Base-by-base conservation (phyloP, 116 monocot species). In the Phalaenopsis hybrid region DNA sequence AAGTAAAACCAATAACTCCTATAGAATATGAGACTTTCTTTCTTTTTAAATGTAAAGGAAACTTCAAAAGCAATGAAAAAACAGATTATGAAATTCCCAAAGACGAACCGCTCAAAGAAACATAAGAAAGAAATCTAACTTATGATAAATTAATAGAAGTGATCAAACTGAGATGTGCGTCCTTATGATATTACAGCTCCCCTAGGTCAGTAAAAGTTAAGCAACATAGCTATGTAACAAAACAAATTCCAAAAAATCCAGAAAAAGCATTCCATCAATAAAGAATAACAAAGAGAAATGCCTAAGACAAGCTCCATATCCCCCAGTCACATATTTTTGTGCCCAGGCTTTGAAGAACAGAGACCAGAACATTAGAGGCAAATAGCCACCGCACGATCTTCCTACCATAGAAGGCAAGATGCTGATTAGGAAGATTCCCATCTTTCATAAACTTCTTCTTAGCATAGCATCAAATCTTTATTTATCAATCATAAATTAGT, bases 381-480 rank as follows among this genome's bases (percentile, higher is more conserved):
- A 95, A 93, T 58, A 99, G 88, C 72, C 86, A 86, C 63, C 93
- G 85, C 99, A 99, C 95, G 44, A 95, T 95, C 91, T 99, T 95
- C 76, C 99, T 84, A 0, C 99, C 99, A 50, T 99, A 99, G 25
- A 99, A 95, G 4, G 99, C 99, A 5, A 99, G 92, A 92, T 99
- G 99, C 79, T 95, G 88, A 63, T 95, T 99, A 81, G 95, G 99
- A 34, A 99, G 95, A 82, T 99, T 95, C 87, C 95, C 99, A 75
- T 99, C 99, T 83, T 99, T 95, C 70, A 81, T 55, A 41, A 58
- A 23, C 11, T 59, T 52, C 31, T 55, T 79, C 79, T n/a, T n/a
- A n/a, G n/a, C n/a, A n/a, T n/a, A n/a, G n/a, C n/a, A n/a, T n/a
- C n/a, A n/a, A n/a, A n/a, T n/a, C n/a, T n/a, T n/a, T n/a, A n/a